Base-by-base conservation (phyloP, 371 early-diverging fungal genomes). In the Lichtheimia hyalospora region DNA sequence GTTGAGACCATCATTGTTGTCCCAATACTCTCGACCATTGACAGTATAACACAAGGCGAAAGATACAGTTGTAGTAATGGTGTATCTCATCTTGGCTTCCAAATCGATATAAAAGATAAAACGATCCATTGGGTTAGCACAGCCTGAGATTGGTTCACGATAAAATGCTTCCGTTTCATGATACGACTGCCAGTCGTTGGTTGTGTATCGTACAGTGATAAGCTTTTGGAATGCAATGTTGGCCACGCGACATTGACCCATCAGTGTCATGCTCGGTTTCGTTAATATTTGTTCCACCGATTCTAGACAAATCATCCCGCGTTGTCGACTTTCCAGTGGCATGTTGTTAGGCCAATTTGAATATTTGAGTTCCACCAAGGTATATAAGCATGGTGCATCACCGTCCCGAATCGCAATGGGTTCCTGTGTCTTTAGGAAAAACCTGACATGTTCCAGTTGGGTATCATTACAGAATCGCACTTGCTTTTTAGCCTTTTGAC, bases 191-290 rank as follows among this genome's bases (percentile, higher is more conserved):
- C 94, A 94, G 57, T 74, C 73, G 67, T 94, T 88, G 5, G 67
- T 65, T 2, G 91, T 86, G 54, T 84, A 84, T 12, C 89, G 82
- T 28, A 92, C 76, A 10, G 66, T 46, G 18, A 94, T 87, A 14
- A 68, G 62, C 64, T 94, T 94, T 49, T 89, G 79, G 65, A 85
- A 94, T 0, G 87, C 90, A 15, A 94, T 50, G 66, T 94, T 94
- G 63, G 87, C 84, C 0, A 92, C 92, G 61, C 83, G 78, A 58
- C 88, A 70, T 24, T 74, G 74, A 40, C 89, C 88, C 27, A 72
- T 34, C 52, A 87, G 68, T 5, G 64, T 51, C 54, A 75, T 69
- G 49, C 74, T 62, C 24, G 18, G 12, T 34, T 53, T 75, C 64
- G 51, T 79, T 83, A 24, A 75, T 73, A 2, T 28, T 43, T 6